Conservation (phyloP, 1,284 basidiomycete species). For the Heterobasidion irregulare region DNA sequence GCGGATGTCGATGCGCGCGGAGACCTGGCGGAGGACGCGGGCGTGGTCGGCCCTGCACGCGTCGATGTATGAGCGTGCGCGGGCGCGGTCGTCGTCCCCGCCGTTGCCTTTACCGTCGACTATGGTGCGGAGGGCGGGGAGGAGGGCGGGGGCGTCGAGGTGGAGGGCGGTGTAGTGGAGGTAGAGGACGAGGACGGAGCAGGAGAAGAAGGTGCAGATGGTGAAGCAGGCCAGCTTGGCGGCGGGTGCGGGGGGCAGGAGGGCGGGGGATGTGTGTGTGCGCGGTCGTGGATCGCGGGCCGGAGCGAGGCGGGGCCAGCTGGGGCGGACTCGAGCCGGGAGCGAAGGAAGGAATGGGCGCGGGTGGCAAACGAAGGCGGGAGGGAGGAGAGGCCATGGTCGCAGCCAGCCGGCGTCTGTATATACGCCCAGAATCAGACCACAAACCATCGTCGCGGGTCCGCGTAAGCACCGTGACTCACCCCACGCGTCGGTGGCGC, state of each 20-base stretch:
- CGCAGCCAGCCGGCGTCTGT: too few species aligned
- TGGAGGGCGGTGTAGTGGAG: conserved; percentile 5
- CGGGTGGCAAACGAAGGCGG: not conserved
- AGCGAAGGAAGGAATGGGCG: not conserved
- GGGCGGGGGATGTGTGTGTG: not conserved
- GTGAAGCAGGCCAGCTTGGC: conserved; percentile 13
- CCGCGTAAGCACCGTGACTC: too few species aligned
- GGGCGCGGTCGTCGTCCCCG: not conserved
- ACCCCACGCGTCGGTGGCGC: too few species aligned
- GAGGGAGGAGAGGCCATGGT: too few species aligned
- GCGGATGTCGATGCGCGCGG: not conserved
- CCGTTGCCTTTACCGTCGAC: not conserved
- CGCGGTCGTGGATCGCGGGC: not conserved
- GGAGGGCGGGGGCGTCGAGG: not conserved
- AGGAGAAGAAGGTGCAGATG: conserved; percentile 4
- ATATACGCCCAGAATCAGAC: too few species aligned
- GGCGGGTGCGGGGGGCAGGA: not conserved
- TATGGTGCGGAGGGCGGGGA: not conserved
- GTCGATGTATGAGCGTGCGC: not conserved
- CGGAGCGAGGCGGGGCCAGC: too few species aligned
- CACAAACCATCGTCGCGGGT: too few species aligned
- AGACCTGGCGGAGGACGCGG: not conserved
- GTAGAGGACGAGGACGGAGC: conserved; percentile 5
- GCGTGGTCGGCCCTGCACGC: not conserved
- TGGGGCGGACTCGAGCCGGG: too few species aligned